Conservation (phyloP, 805 yeast species). For the Metschnikowia santaceciliae region DNA sequence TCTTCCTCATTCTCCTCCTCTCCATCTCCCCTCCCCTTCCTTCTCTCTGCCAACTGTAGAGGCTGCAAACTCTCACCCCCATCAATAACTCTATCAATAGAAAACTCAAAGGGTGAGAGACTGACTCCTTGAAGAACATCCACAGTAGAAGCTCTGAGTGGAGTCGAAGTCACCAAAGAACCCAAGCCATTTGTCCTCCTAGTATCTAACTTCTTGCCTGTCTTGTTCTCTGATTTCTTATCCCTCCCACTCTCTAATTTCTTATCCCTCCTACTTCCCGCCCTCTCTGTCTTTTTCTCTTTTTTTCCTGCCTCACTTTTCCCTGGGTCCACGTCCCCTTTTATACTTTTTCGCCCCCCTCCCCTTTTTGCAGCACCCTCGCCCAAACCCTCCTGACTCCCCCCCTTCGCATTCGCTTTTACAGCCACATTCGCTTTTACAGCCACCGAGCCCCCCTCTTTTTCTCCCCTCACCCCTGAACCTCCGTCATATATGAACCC, state of each 20-base stretch:
- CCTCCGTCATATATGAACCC: too few relatives aligned
- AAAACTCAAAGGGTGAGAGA: neutral
- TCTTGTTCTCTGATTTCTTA: neutral
- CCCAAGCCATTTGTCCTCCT: neutral
- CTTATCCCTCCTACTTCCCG: too few relatives aligned
- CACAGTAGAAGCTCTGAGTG: neutral
- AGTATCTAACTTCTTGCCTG: neutral
- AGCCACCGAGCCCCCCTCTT: neutral
- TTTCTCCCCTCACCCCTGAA: too few relatives aligned
- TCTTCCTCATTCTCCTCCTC: too few relatives aligned
- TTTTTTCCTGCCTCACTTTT: too few relatives aligned
- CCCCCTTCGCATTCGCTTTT: neutral
- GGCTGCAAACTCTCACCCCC: neutral
- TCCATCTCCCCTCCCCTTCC: neutral
- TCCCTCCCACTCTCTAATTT: too few relatives aligned
- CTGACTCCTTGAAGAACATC: neutral
- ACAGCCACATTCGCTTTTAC: neutral
- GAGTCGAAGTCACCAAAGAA: neutral
- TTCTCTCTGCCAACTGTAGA: too few relatives aligned
- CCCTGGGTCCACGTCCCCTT: too few relatives aligned
- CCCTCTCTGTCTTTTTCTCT: too few relatives aligned
- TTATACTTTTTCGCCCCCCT: too few relatives aligned
- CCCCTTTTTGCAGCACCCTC: too few relatives aligned
- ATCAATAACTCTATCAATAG: neutral
- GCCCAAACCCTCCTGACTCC: too few relatives aligned